Base-by-base conservation (phyloP, 2,329 filamentous ascomycete genomes). In the Thelonectria rubi region DNA sequence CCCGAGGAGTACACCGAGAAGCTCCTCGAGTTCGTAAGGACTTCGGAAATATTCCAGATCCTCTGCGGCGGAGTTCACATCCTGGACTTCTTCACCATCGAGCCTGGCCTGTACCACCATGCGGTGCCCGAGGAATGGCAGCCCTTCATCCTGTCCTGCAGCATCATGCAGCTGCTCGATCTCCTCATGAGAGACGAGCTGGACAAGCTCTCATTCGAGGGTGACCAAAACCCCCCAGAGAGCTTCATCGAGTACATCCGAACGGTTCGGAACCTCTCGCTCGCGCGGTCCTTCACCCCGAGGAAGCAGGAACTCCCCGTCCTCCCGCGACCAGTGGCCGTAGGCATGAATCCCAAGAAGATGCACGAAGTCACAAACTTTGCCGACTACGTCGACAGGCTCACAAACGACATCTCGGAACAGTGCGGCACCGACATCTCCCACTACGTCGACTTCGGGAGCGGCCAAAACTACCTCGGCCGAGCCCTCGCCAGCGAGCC, bases 21-120 rank as follows among this genome's bases (percentile, higher is more conserved):
- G 17, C 85, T 98, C 12, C 82, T 98, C 24, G 75, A 87, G 18
- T 97, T 98, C 71, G 86, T 89, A 1, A 88, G 88, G 6, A 88
- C 87, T 2, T 91, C 91, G 47, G 86, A 89, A 55, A 82, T 93
- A 1, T 93, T 97, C 69, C 91, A 92, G 67, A 92, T 92, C 24
- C 84, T 99, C n/a, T 97, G 93, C 74, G 95, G 95, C 55, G 94
- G 94, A n/a, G 92, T 98, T 1, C 95, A 99, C 74, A 94, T 99
- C 65, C 84, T 98, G 58, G 95, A 99, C 76, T 98, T 99, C 78
- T 93, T 97, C 79, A 97, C 93, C 2, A 87, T 88, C 43, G 87
- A 93, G 49, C 92, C 93, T 5, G 91, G 93, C 65, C 84, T 97
- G 0, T 99, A 97, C 75, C 86, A 90, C 54, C 83, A 85, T 1